Evolutionary conservation across 768 basidiomycete genomes (phyloP), one percentile per base, ranked within the genome.

Genomic region (Mycena galericulata): DNA sequence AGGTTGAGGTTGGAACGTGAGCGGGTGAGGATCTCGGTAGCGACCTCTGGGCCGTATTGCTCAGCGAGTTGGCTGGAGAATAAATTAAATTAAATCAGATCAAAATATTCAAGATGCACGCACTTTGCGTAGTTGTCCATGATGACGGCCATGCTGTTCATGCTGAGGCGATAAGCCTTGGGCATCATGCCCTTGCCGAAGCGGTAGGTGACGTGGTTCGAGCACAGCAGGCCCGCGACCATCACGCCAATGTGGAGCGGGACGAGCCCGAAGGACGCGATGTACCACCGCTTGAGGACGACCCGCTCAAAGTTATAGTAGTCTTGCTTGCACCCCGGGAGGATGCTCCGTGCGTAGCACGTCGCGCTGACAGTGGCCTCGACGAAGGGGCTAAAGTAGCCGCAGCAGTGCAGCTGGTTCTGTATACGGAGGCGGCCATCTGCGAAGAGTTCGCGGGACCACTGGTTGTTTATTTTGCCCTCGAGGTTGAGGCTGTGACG

Each of bases 101-200:
- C 30, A 57, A 12, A 64, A 26, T 46, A 63, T n/a, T n/a, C n/a
- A n/a, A 26, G 27, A 24, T 41, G 53, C 12, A 82, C 85, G 34
- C 69, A 93, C 92, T 84, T 90, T 22, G 92, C 92, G 75, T 93
- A 94, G 65, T 91, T 90, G 70, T 95, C 93, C 91, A 94, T 90
- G 76, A 95, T 93, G 58, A 92, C 85, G 4, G 90, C 91, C 90
- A 94, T 92, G 67, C 87, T 90, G 65, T 84, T 86, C 84, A 88
- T 81, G 79, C 89, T 90, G 49, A 95, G 83, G 38, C 92, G 84
- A 78, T 95, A 95, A 17, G 90, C 88, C 83, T 93, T 92, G 64
- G 93, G 93, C 85, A 91, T 93, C 89, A 94, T 90, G 66, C 94
- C 93, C 82, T 94, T 95, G 12, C 93, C 93, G 77, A 95, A 95